Evolutionary conservation across 208 protist genomes (phyloP), one percentile per base, ranked within the genome.

Genomic region (Trypanosoma lewisi): DNA sequence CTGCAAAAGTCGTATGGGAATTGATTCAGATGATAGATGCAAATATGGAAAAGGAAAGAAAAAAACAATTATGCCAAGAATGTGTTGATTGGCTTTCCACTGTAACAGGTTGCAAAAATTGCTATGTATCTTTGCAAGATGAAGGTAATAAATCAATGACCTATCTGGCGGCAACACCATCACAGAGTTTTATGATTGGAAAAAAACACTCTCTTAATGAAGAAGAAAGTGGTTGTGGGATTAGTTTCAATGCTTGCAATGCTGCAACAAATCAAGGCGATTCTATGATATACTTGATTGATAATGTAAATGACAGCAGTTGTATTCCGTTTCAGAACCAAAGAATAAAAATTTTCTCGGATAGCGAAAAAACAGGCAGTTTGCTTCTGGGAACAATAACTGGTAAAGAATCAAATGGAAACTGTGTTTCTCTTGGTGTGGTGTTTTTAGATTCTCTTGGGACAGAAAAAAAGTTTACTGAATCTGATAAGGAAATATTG

Each of bases 381-480:
- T 64, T 79, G 11, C 39, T 76, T 51, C 12, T 78, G 3, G 61
- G 63, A 33, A 66, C 74, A 3, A 73, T 85, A 11, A 76, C 67
- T 41, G 64, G 74, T 19, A 36, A 39, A 55, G 50, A 67, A 45
- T n/a, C 50, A 7, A 25, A 45, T 41, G 61, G 41, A 28, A 23
- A 58, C 25, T 71, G 23, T 16, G 53, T 61, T 12, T 73, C 65
- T n/a, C 39, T 82, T 31, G 77, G 78, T 37, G 53, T 73, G 12
- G 51, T 88, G 11, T 88, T 78, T 74, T 31, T 82, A 37, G 77
- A 88, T 60, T 55, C 27, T 56, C 52, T 87, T 48, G 74, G 61
- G 4, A 64, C 63, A 23, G 70, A 80, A 45, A 73, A 73, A 33
- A 74, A 65, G 30, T 77, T 87, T 55, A 59, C 60, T 4, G 21